Evolutionary conservation across 2,329 filamentous ascomycete genomes (phyloP).

Genomic region (Fusarium concolor): DNA sequence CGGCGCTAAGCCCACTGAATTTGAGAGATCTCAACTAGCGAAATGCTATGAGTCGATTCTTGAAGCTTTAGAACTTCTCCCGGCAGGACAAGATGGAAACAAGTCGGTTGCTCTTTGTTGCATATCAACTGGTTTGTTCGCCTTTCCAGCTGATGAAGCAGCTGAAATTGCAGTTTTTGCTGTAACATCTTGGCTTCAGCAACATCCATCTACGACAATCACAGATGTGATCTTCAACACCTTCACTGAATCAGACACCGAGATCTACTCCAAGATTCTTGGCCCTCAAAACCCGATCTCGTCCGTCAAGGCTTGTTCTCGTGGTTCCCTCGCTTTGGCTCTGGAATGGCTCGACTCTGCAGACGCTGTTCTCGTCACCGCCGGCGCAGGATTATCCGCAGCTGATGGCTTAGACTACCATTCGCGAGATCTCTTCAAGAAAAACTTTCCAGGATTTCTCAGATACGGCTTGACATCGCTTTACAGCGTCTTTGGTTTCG

Average conservation of each 20-base stretch:
- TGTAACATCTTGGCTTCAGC: slow-evolving; percentile 18
- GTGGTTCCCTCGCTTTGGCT: slow-evolving; percentile 1
- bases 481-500: slow-evolving; percentile 39
- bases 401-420: slow-evolving; percentile 41
- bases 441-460: slow-evolving; percentile 30
- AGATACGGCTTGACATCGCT: slow-evolving; percentile 27
- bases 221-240: slow-evolving; percentile 41
- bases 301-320: rapidly evolving
- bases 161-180: slow-evolving; percentile 28
- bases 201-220: slow-evolving; percentile 19
- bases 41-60: slow-evolving; percentile 34
- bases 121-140: slow-evolving; percentile 39
- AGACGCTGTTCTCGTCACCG: slow-evolving; percentile 38
- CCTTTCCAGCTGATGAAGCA: slow-evolving; percentile 36
- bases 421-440: slow-evolving; percentile 26
- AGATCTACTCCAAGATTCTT: slow-evolving; percentile 24
- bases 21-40: slow-evolving; percentile 1
- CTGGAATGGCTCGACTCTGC: slow-evolving; percentile 34
- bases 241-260: slow-evolving; percentile 30
- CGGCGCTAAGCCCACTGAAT: background rate
- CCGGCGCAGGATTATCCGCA: slow-evolving; percentile 39
- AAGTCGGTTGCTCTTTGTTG: slow-evolving; percentile 40
- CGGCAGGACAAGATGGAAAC: background rate
- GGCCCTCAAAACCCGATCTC: rapidly evolving
- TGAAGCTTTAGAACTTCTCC: slow-evolving; percentile 5